Conservation (phyloP, 2,329 filamentous ascomycete species). For the Microdochium nivale region DNA sequence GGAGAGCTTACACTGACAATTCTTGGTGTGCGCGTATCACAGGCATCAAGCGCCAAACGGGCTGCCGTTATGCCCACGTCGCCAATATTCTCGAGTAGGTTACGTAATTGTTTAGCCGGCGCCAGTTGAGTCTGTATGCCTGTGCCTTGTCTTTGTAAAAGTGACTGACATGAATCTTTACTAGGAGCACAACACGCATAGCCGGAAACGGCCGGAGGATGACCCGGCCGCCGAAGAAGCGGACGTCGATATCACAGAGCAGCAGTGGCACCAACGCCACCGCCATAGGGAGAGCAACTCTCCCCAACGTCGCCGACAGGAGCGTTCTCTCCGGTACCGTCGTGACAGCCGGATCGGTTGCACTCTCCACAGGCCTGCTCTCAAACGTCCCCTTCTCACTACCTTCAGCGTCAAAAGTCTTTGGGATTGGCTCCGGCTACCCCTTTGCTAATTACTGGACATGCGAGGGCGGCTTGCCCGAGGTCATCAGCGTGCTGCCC, state of each 20-base stretch:
- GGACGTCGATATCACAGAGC: constrained; percentile 13
- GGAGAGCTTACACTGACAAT: too few relatives aligned
- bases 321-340: constrained; percentile 36
- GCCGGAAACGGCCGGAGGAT: constrained; percentile 79
- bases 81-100: constrained; percentile 69
- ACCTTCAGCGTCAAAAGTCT: constrained; percentile 66
- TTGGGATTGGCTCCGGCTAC: constrained; percentile 71
- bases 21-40: constrained; percentile 13
- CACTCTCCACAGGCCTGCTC: constrained; percentile 52
- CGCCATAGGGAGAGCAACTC: constrained; percentile 27
- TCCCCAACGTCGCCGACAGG: constrained; percentile 49
- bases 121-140: too few relatives aligned
- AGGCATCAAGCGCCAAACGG: constrained; percentile 69
- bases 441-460: constrained; percentile 84
- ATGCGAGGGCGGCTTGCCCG: constrained; percentile 63
- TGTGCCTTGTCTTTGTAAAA: too few relatives aligned
- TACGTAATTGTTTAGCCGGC: too few relatives aligned
- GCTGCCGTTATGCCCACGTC: constrained; percentile 67
- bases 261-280: constrained; percentile 2
- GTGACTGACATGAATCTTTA: too few relatives aligned
- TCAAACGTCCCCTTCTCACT: constrained; percentile 67
- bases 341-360: constrained; percentile 40
- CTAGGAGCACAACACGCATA: constrained; percentile 50
- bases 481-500: constrained; percentile 68
- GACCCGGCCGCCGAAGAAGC: constrained; percentile 73